A percentile compares a stretch with the other conserved stretches of the same genome.
These are phyloP conservation scores for Calonectria fujianensis DNA, from an alignment of 2,329 filamentous ascomycete genomes.

Conservation along the genomic window DNA sequence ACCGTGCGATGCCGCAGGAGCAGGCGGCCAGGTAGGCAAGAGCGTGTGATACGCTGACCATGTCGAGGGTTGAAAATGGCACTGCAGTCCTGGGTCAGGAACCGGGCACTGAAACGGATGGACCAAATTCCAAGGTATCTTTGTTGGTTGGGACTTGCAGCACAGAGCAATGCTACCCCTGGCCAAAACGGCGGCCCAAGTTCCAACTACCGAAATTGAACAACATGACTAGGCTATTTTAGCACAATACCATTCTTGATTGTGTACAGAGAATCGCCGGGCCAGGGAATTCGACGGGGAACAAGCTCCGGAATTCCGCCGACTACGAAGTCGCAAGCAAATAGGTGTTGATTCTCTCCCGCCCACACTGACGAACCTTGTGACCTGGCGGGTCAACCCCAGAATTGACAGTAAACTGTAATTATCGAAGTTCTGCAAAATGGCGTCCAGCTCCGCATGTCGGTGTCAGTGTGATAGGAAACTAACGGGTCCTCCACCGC, in stretches of 20 bases:
- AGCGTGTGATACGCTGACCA: not conserved
- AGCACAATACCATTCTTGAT: not conserved
- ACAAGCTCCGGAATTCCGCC: not conserved
- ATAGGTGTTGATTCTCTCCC: not conserved
- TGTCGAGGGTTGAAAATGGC: not conserved
- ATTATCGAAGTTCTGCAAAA: conserved; percentile 6
- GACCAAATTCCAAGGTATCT: not conserved
- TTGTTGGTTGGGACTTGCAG: conserved; percentile 2
- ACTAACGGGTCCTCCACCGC: conserved; percentile 12
- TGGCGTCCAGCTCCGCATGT: conserved; percentile 1
- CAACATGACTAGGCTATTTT: conserved; percentile 5
- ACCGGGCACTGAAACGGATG: not conserved
- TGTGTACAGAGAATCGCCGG: not conserved
- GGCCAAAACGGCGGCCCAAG: not conserved
- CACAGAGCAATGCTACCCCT: not conserved
- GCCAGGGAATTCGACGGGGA: not conserved
- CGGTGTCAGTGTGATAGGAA: conserved; percentile 10
- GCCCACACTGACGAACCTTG: conserved; percentile 1
- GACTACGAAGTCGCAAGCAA: conserved; percentile 9
- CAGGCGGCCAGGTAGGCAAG: not conserved
- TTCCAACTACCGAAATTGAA: conserved; percentile 23
- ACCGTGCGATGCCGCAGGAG: not conserved
- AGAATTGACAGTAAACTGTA: conserved; percentile 20
- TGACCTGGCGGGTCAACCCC: conserved; percentile 7
- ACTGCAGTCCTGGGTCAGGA: too few relatives aligned